Evolutionary conservation across 2,329 filamentous ascomycete species (phyloP), one percentile per base, ranked within the genome.

Genomic region (Coniochaeta sp.): DNA sequence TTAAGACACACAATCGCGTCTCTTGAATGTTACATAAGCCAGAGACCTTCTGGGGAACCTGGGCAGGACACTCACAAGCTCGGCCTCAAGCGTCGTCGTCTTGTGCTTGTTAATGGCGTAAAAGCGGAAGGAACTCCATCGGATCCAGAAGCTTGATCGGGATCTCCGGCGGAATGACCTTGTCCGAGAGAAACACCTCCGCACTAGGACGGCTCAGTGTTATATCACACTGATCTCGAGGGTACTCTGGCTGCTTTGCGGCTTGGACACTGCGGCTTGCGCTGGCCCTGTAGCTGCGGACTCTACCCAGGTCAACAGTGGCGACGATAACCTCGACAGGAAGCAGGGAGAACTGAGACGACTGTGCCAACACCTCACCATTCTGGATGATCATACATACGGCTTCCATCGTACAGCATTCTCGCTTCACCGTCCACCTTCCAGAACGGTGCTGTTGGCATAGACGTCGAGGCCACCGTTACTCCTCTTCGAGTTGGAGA

Each of bases 291-390:
- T 75, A 83, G 1, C 76, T 71, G 30, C 85, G 72, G 6, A 92
- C 86, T 56, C 89, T 83, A 60, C 92, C 87, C 1, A 88, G 70
- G 58, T 87, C 83, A 6, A 87, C 73, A 0, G 82, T 86, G 3
- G 84, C 85, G 4, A 76, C 79, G 18, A 85, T 68, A 3, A 87
- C 82, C 58, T 87, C 83, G 6, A 87, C 83, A 42, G 84, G 80
- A 42, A 78, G 76, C 9, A 87, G 65, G 14, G 74, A 78, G 66
- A 87, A 88, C 58, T 88, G 85, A 1, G 76, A 77, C 2, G 79
- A 83, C 63, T 87, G 84, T 1, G 81, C 83, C 6, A 50, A 6
- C 28, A 61, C 52, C 18, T 60, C 63, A 13, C n/a, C 82, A 52
- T 81, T 83, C 53, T 81, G 71, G 12, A 85, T 71, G 52, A 87